Base-by-base conservation (phyloP, 495 filamentous ascomycete genomes). In the Aspergillus leporis region DNA sequence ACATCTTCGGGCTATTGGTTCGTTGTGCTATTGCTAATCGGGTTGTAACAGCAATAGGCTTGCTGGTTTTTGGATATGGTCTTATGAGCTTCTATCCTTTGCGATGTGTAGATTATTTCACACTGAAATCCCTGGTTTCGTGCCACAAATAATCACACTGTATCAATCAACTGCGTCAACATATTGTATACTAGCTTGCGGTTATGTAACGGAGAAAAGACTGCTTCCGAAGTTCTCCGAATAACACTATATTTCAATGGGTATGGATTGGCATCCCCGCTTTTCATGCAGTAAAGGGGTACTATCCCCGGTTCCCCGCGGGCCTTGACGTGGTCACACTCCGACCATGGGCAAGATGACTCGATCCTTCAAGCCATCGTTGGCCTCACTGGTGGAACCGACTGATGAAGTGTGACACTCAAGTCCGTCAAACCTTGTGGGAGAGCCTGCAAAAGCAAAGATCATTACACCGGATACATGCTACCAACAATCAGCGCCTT, bases 231-330 rank as follows among this genome's bases (percentile, higher is more conserved):
- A 8, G 19, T 8, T 47, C 23, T 47, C 43, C 43, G 19, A 14
- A 47, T 47, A n/a, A 19, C 7, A 19, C 41, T 45, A 45, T 8
- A 21, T 3, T 45, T 14, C 41, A 45, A 45, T 3, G 16, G n/a
- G 43, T 23, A 47, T 47, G 19, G 43, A 47, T 47, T 47, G 21
- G 16, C 19, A 47, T 23, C 43, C 43, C 43, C 43, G 43, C 43
- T 47, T 23, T 7, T 47, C 19, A 22, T 47, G 43, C 43, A 23
- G 18, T 4, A 8, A 9, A 40, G 2, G 36, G 36, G 9, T 3
- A 40, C 12, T 13, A 45, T 45, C 18, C 41, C 14, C 41, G 2
- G 19, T 21, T 36, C 41, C 41, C 41, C 41, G 41, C 41, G 18
- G 2, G 3, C 18, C 41, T 19, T 45, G 41, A 45, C 41, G 41